Conservation (phyloP, 768 basidiomycete genomes). For the Lactarius deliciosus region DNA sequence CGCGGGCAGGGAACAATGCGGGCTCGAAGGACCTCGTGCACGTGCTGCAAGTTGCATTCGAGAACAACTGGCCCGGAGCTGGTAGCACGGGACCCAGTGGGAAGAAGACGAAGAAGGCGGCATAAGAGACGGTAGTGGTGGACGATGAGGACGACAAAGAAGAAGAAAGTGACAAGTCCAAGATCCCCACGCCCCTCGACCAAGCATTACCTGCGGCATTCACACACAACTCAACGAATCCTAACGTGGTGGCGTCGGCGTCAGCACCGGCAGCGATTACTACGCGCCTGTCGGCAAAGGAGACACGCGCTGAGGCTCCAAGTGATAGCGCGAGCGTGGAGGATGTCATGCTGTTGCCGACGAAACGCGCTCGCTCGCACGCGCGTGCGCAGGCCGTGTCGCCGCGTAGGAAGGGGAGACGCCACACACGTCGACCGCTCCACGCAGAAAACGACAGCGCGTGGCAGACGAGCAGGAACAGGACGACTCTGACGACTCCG, state of each 20-base stretch:
- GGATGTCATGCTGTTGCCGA: background rate
- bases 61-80: constrained; percentile 6
- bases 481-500: too few species aligned
- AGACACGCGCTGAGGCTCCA: too few species aligned
- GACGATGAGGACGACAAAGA: background rate
- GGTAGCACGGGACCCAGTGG: background rate
- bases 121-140: background rate
- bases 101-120: background rate
- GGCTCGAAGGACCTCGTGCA: constrained; percentile 5
- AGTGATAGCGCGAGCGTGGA: background rate
- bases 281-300: background rate
- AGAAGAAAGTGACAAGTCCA: background rate
- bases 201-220: too few species aligned
- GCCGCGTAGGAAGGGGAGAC: too few species aligned
- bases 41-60: constrained; percentile 21
- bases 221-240: constrained; percentile 16
- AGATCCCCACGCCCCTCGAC: too few species aligned
- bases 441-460: too few species aligned
- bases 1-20: constrained; percentile 4
- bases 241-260: background rate
- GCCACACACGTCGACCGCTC: too few species aligned
- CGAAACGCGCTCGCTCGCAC: too few species aligned
- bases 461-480: too few species aligned
- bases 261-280: background rate
- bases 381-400: too few species aligned